phyloP scores from a whole-genome alignment of 768 basidiomycete genomes.

The Hypsizygus marmoreus region DNA sequence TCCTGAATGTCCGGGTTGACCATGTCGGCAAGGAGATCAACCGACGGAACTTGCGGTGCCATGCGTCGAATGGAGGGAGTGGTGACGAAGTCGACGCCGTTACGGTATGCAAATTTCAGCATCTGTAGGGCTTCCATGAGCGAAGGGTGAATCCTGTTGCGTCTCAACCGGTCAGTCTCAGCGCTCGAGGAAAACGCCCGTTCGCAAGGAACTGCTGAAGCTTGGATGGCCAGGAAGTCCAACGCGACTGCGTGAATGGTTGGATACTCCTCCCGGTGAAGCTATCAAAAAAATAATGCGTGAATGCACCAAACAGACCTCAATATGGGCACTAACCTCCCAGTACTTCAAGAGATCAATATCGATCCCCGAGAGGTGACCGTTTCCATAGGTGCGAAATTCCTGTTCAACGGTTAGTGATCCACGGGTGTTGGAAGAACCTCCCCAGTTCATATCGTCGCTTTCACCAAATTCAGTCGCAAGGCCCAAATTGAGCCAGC shows the following conservation, averaged over 20 bases:
- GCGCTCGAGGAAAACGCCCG: neutral
- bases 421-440: neutral
- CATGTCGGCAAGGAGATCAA: neutral
- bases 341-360: slow-evolving; percentile 2
- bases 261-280: neutral
- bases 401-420: slow-evolving; percentile 6
- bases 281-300: neutral
- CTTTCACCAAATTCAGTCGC: neutral
- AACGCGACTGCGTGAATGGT: neutral
- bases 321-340: slow-evolving; percentile 3
- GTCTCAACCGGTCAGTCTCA: neutral
- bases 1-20: too few species aligned
- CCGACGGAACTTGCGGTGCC: neutral
- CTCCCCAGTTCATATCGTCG: neutral
- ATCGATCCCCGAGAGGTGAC: neutral
- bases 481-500: slow-evolving; percentile 1
- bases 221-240: neutral
- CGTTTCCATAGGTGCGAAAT: slow-evolving; percentile 1
- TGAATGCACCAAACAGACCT: neutral
- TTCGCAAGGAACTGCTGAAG: neutral
- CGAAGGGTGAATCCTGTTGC: neutral
- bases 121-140: too few species aligned
- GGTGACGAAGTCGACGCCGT: neutral
- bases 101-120: neutral
- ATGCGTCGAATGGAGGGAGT: neutral